Evolutionary conservation across 2,329 filamentous ascomycete genomes (phyloP).

Genomic region (Aspergillus costaricaensis): DNA sequence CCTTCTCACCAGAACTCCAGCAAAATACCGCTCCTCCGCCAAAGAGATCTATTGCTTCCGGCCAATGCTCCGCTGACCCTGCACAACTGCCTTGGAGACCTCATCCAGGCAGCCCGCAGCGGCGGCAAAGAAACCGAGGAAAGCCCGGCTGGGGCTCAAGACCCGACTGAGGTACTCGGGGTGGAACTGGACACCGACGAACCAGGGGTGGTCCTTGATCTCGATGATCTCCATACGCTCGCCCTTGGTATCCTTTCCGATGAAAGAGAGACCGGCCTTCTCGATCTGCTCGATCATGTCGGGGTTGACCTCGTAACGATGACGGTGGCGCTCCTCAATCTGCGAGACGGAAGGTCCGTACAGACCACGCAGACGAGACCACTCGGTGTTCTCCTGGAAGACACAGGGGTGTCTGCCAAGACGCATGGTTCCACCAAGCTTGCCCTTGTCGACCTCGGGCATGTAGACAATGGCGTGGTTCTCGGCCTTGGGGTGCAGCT

Average conservation of each 20-base stretch:
- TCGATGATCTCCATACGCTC: conserved; percentile 83
- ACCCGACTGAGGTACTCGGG: conserved; percentile 82
- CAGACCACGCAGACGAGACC: conserved; percentile 73
- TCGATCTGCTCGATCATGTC: conserved; percentile 70
- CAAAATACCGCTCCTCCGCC: neutral
- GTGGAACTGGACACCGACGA: conserved; percentile 84
- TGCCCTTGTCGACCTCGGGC: conserved; percentile 79
- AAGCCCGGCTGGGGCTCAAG: conserved; percentile 71
- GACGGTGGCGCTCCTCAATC: conserved; percentile 76
- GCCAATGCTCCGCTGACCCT: conserved; percentile 23
- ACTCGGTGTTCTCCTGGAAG: conserved; percentile 75
- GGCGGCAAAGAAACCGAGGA: conserved; percentile 82
- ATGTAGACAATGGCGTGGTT: conserved; percentile 83
- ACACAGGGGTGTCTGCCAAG: conserved; percentile 72
- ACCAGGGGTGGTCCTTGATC: conserved; percentile 80
- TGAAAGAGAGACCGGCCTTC: conserved; percentile 69
- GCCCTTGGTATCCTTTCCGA: conserved; percentile 77
- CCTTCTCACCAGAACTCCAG: neutral
- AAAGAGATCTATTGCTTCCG: conserved; percentile 11
- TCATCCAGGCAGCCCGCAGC: conserved; percentile 66
- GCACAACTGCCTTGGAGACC: conserved; percentile 25
- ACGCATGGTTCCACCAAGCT: conserved; percentile 84
- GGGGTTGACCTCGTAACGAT: conserved; percentile 90
- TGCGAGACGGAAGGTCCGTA: conserved; percentile 61
- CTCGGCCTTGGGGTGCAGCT: conserved; percentile 58